phyloP scores from a whole-genome alignment of 768 basidiomycete species.

The Tulasnella sp. region DNA sequence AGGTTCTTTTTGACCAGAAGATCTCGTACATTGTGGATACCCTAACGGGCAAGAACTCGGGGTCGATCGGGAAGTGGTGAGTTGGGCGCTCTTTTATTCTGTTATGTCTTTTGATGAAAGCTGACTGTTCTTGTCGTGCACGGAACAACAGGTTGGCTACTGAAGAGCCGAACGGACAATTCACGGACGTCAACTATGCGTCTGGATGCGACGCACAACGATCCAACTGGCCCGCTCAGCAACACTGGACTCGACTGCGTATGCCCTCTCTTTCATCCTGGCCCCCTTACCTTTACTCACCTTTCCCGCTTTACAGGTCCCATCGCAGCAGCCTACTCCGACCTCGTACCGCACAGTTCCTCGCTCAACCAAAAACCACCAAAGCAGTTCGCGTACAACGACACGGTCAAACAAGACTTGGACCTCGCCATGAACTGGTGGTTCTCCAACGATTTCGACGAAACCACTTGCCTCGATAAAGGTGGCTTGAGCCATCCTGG shows the following conservation, averaged over 20 bases:
- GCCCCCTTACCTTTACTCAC: no score
- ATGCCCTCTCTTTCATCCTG: neutral
- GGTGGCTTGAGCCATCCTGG: slow-evolving; percentile 7
- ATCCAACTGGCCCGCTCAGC: slow-evolving; percentile 63
- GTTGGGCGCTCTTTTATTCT: neutral
- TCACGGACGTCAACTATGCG: slow-evolving; percentile 48
- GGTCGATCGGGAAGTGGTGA: neutral
- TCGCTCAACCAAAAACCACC: slow-evolving; percentile 7
- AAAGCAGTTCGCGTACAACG: slow-evolving; percentile 1
- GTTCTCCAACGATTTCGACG: slow-evolving; percentile 20
- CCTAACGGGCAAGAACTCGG: neutral
- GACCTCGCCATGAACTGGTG: slow-evolving; percentile 22
- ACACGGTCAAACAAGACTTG: slow-evolving; percentile 8
- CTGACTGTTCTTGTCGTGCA: neutral
- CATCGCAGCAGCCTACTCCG: slow-evolving; percentile 10
- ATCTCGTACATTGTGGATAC: neutral
- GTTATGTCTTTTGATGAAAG: neutral
- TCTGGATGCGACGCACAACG: slow-evolving; percentile 53
- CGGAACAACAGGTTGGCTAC: slow-evolving; percentile 17
- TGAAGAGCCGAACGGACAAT: slow-evolving; percentile 24
- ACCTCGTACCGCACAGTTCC: neutral
- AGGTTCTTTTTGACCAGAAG: neutral
- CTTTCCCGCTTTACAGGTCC: neutral
- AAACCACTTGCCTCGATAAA: slow-evolving; percentile 17
- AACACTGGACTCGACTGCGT: slow-evolving; percentile 20